phyloP scores from a whole-genome alignment of 23 red algal species.

The Chondrus crispus region DNA sequence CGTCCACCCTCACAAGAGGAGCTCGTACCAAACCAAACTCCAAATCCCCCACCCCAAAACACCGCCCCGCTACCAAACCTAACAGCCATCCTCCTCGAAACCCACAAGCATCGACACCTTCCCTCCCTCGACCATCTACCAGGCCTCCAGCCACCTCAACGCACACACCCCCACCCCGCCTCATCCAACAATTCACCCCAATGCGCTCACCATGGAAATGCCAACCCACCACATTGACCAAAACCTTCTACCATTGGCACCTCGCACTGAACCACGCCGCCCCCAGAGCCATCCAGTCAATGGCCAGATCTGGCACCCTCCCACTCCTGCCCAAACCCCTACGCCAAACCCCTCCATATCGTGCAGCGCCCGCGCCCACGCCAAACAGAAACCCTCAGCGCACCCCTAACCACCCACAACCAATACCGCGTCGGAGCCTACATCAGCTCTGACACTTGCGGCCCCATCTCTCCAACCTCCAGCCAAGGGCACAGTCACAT shows the following conservation, averaged over 20 bases:
- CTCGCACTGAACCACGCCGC: background rate
- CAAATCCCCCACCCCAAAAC: too few relatives aligned
- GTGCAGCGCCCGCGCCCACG: too few relatives aligned
- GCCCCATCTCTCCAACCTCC: background rate
- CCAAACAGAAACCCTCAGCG: too few relatives aligned
- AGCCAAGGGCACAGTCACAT: background rate
- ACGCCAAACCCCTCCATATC: background rate
- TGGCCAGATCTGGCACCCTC: background rate
- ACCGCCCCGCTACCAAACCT: too few relatives aligned
- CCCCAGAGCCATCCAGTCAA: background rate
- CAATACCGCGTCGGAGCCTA: too few relatives aligned
- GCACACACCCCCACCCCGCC: background rate
- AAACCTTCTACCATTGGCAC: background rate
- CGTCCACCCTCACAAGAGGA: too few relatives aligned
- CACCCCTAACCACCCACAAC: too few relatives aligned
- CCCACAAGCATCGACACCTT: background rate
- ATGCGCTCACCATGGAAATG: background rate
- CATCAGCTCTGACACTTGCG: background rate
- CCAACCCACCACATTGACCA: background rate
- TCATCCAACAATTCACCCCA: background rate
- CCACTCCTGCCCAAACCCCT: background rate
- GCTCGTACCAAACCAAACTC: too few relatives aligned
- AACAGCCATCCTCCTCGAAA: too few relatives aligned
- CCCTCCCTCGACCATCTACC: background rate
- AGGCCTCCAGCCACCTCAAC: background rate